A percentile compares a stretch with the other conserved stretches of the same genome.
These are phyloP conservation scores for Alternaria alternata DNA, from an alignment of 2,329 filamentous ascomycete genomes.

Conservation along the genomic window DNA sequence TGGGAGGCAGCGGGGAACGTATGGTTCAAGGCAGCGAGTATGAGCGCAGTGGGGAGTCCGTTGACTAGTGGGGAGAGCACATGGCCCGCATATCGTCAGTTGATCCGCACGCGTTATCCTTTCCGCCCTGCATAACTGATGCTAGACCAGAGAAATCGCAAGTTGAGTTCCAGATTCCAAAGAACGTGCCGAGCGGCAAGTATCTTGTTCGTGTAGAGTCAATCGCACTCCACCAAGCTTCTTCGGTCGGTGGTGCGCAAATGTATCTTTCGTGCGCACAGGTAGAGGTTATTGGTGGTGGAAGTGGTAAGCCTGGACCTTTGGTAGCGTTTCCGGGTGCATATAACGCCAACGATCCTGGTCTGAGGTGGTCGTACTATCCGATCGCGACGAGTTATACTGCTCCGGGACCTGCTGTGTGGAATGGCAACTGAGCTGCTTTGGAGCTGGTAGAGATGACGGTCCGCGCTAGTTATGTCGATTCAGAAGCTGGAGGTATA, in stretches of 20 bases:
- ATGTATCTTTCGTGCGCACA: constrained; percentile 59
- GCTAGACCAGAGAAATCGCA: constrained; percentile 25
- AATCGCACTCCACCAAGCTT: constrained; percentile 55
- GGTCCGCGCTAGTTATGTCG: background rate
- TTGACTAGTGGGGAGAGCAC: constrained; percentile 33
- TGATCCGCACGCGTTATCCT: background rate
- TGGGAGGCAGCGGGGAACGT: constrained; percentile 42
- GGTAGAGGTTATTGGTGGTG: constrained; percentile 52
- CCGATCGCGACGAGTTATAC: constrained; percentile 39
- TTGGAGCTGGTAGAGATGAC: background rate
- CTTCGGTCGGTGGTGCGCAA: constrained; percentile 46
- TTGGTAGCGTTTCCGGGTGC: constrained; percentile 54
- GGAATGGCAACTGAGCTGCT: constrained; percentile 22
- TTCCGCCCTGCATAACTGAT: background rate
- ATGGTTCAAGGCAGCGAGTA: constrained; percentile 43
- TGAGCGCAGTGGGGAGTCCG: constrained; percentile 34
- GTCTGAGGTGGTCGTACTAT: constrained; percentile 43
- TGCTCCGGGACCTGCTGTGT: constrained; percentile 38
- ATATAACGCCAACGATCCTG: constrained; percentile 44
- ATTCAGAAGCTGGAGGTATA: background rate
- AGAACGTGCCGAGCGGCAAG: constrained; percentile 51
- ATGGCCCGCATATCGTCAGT: constrained; percentile 41
- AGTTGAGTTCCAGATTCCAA: constrained; percentile 50
- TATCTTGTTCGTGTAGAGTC: constrained; percentile 58
- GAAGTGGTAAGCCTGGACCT: constrained; percentile 48